Evolutionary conservation across 805 yeast genomes (phyloP), one percentile per base, ranked within the genome.

Genomic region (Starmera amethionina): DNA sequence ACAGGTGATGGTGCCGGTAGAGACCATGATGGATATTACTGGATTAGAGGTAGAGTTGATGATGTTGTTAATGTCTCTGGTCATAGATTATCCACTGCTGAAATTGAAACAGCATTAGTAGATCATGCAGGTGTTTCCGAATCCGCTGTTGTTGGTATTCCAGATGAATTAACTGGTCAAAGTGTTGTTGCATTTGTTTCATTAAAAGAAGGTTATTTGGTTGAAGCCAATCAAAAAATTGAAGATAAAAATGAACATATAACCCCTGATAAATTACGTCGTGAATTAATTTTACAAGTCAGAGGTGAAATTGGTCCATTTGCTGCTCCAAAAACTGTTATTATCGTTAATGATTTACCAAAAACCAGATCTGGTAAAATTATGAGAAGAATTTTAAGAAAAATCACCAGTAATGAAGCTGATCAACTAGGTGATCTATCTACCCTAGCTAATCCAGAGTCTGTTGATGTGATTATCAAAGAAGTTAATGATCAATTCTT

Each of bases 1-100:
- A 79, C 93, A 1, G 95, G 95, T 54, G 95, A 84, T 63, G 94
- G 94, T 63, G 93, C 90, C 25, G 90, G 88, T 15, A 73, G 89
- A 57, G 94, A 84, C 58, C 68, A 73, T 49, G 90, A 83, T 57
- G 94, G 94, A 6, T 84, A 75, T 67, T 80, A 77, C 65, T 84
- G 93, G 89, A 82, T 84, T 48, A 62, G 82, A 54, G 94, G 94
- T 42, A 73, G 94, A 65, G 93, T 84, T 45, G 94, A 84, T 60
- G 94, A 84, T 59, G 94, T 84, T 44, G 94, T 84, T 39, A 84
- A 84, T 57, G 93, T 84, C 34, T 78, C 87, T 30, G 94, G 94
- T 42, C 94, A 84, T 66, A 71, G 94, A 59, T 68, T 84, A 52
- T 82, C 93, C n/a, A 84, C 94, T 37, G 87, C 94, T 31, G 94